Evolutionary conservation across 257 asterid species (phyloP).

Genomic region (Apocynum venetum): DNA sequence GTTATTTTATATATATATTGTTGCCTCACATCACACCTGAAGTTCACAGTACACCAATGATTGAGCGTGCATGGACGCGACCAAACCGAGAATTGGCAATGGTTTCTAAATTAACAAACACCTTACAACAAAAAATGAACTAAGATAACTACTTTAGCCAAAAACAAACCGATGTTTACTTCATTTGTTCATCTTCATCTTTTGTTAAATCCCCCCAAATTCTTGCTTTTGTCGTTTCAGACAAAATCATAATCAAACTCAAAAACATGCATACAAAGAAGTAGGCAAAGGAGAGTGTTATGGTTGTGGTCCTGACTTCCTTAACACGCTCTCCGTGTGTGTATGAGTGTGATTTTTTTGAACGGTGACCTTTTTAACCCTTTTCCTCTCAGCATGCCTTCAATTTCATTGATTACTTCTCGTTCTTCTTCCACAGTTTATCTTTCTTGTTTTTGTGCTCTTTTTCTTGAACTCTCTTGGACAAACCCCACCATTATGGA

Average conservation of each 20-base stretch:
- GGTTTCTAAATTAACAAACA: neutral
- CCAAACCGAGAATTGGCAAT: neutral
- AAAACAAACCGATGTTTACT: neutral
- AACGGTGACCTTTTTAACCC: slow-evolving; percentile 16
- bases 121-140: neutral
- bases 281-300: slow-evolving; percentile 7
- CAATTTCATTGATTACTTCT: slow-evolving; percentile 30
- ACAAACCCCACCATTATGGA: slow-evolving; percentile 12
- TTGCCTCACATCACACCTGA: slow-evolving; percentile 1
- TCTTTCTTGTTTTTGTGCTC: slow-evolving; percentile 1
- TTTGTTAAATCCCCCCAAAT: neutral
- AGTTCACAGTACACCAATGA: neutral
- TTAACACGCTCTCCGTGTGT: neutral
- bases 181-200: neutral
- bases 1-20: too few relatives aligned
- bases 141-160: neutral
- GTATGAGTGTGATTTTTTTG: slow-evolving; percentile 4
- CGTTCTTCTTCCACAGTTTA: slow-evolving; percentile 5
- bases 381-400: slow-evolving; percentile 26
- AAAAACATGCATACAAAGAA: slow-evolving; percentile 9
- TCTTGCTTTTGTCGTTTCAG: neutral
- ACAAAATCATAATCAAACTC: slow-evolving; percentile 6
- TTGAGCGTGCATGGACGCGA: slow-evolving; percentile 10
- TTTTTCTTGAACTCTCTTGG: neutral
- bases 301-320: slow-evolving; percentile 38